A percentile compares a stretch with the other conserved stretches of the same genome.
phyloP scores from a whole-genome alignment of 148 eudicot species.

The Rhododendron henanense region DNA sequence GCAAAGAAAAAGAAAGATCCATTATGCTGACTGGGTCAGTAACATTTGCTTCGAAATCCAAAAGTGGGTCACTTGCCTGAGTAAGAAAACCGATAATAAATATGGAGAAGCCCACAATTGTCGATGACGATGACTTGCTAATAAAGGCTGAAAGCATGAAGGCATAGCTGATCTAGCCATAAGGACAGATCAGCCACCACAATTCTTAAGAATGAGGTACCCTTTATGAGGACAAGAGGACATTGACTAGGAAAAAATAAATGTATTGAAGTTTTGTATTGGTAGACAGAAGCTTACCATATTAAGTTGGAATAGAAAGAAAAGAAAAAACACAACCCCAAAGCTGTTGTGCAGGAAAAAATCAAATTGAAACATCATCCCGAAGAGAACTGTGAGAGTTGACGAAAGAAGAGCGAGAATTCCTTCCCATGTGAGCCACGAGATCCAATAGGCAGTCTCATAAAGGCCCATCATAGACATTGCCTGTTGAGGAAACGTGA shows the following conservation, averaged over 20 bases:
- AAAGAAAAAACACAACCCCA: conserved; percentile 59
- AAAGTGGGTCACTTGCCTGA: conserved; percentile 44
- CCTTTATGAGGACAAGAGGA: neutral
- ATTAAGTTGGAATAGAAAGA: conserved; percentile 75
- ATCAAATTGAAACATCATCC: conserved; percentile 78
- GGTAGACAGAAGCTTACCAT: conserved; percentile 48
- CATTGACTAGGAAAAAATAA: neutral
- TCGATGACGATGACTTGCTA: conserved; percentile 61
- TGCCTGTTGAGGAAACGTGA: conserved; percentile 46
- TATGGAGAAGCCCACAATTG: conserved; percentile 53
- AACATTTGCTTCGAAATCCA: conserved; percentile 1
- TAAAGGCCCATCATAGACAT: conserved; percentile 94
- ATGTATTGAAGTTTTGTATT: neutral
- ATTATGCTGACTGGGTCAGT: conserved; percentile 9
- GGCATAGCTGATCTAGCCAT: conserved; percentile 51
- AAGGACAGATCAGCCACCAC: conserved; percentile 7
- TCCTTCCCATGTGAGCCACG: conserved; percentile 84
- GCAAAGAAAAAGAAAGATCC: conserved; percentile 20
- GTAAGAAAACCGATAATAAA: conserved; percentile 54
- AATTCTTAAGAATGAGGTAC: neutral
- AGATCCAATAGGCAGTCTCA: conserved; percentile 93
- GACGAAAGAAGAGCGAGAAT: conserved; percentile 50
- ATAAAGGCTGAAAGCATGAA: conserved; percentile 63
- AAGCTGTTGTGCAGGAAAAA: conserved; percentile 78
- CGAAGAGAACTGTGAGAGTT: conserved; percentile 60